phyloP scores from a whole-genome alignment of 2,329 filamentous ascomycete species.

The Magnaporthiopsis incrustans region DNA sequence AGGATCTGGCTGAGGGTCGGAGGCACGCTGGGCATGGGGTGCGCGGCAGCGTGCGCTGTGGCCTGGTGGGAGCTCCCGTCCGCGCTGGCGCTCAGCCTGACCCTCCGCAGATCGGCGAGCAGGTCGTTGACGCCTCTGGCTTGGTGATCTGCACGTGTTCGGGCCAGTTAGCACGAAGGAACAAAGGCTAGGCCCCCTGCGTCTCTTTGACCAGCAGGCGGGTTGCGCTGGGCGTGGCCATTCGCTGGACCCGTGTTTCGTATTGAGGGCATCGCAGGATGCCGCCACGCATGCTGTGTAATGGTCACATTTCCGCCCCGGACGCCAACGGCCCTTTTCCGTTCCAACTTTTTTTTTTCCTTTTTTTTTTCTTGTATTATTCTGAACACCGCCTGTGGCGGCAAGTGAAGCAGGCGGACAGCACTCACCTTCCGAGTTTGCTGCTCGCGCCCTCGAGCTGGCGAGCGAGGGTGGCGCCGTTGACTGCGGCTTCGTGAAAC shows the following conservation, averaged over 20 bases:
- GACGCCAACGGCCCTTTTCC: background rate
- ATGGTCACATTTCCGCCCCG: background rate
- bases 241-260: conserved; percentile 1
- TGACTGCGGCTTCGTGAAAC: conserved; percentile 51
- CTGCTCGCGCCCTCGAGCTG: conserved; percentile 19
- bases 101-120: conserved; percentile 47
- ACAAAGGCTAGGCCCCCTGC: background rate
- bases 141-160: conserved; percentile 10
- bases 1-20: conserved; percentile 51
- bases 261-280: conserved; percentile 4
- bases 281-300: conserved; percentile 5
- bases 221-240: background rate
- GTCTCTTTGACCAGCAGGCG: background rate
- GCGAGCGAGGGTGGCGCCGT: conserved; percentile 42
- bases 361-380: background rate
- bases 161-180: background rate
- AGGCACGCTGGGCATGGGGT: conserved; percentile 43
- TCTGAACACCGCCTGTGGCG: too few relatives aligned
- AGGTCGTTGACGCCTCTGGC: conserved; percentile 49
- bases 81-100: conserved; percentile 22
- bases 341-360: background rate
- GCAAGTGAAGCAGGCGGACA: background rate
- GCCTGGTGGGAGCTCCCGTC: background rate
- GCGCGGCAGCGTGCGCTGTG: conserved; percentile 7
- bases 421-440: conserved; percentile 4